Conservation (phyloP, 2,329 filamentous ascomycete genomes). For the Claviceps sp. region DNA sequence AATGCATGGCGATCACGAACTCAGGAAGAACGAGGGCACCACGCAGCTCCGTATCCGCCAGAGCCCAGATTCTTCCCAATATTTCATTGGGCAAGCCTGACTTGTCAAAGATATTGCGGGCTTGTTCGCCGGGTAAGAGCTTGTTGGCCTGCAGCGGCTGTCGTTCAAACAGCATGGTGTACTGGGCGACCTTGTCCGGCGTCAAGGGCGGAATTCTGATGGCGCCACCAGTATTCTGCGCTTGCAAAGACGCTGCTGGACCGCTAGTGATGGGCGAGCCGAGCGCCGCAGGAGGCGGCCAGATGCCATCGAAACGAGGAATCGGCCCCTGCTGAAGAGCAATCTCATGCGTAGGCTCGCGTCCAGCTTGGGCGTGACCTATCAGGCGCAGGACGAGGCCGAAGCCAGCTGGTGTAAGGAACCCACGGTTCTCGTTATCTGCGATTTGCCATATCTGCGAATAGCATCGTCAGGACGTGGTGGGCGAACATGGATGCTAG, state of each 20-base stretch:
- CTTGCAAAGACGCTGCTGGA: slow-evolving; percentile 36
- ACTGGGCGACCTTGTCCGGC: slow-evolving; percentile 80
- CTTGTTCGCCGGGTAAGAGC: slow-evolving; percentile 63
- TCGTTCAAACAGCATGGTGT: slow-evolving; percentile 79
- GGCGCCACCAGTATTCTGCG: slow-evolving; percentile 50
- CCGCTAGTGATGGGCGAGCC: slow-evolving; percentile 22
- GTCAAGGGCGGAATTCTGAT: slow-evolving; percentile 81
- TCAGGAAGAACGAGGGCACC: slow-evolving; percentile 78
- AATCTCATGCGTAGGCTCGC: slow-evolving; percentile 66
- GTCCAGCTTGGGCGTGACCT: slow-evolving; percentile 83
- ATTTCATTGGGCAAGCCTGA: slow-evolving; percentile 80
- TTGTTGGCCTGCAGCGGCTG: slow-evolving; percentile 61
- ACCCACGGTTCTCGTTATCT: slow-evolving; percentile 88
- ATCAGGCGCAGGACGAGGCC: slow-evolving; percentile 87
- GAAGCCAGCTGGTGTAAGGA: slow-evolving; percentile 86
- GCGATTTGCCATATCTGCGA: slow-evolving; percentile 95
- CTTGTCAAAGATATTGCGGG: slow-evolving; percentile 90
- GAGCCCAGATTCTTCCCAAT: slow-evolving; percentile 88
- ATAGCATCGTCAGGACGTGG: slow-evolving; percentile 1
- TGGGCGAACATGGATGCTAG: neutral
- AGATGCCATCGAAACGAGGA: slow-evolving; percentile 77
- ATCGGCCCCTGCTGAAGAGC: slow-evolving; percentile 79
- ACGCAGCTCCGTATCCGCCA: slow-evolving; percentile 86
- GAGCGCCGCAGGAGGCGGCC: slow-evolving; percentile 12
- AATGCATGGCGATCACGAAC: slow-evolving; percentile 96